A percentile compares a stretch with the other conserved stretches of the same genome.
Conservation (phyloP, 345 rosid genomes). For the Pugionium cornutum region DNA sequence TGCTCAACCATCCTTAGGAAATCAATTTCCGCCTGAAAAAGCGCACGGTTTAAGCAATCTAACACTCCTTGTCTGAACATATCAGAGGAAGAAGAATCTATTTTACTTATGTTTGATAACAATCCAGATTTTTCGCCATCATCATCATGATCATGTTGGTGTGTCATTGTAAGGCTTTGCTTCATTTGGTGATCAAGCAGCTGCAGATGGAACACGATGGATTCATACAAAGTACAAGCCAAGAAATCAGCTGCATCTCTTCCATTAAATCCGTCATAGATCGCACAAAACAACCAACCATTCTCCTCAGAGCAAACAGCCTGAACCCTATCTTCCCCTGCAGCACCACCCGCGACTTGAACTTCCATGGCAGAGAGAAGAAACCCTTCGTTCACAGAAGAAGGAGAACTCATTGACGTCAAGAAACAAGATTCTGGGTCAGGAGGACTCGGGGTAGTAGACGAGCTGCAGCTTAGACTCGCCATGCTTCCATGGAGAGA, state of each 20-base stretch:
- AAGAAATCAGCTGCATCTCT: slow-evolving; percentile 99
- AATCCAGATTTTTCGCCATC: slow-evolving; percentile 35
- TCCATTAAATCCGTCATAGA: slow-evolving; percentile 94
- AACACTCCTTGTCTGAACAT: slow-evolving; percentile 65
- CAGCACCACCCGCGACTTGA: slow-evolving; percentile 98
- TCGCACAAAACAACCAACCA: slow-evolving; percentile 88
- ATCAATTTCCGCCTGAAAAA: slow-evolving; percentile 82
- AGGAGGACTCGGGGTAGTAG: slow-evolving; percentile 56
- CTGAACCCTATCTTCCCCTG: slow-evolving; percentile 97
- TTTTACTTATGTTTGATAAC: slow-evolving; percentile 35
- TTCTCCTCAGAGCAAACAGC: slow-evolving; percentile 98
- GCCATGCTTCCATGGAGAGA: slow-evolving; percentile 83
- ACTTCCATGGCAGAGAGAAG: slow-evolving; percentile 60
- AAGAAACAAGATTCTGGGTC: slow-evolving; percentile 64
- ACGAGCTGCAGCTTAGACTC: slow-evolving; percentile 77
- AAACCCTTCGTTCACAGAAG: slow-evolving; percentile 60
- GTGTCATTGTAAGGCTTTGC: slow-evolving; percentile 38
- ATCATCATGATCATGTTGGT: slow-evolving; percentile 34
- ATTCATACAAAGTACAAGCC: slow-evolving; percentile 88
- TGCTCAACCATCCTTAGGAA: slow-evolving; percentile 91
- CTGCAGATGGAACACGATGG: slow-evolving; percentile 57
- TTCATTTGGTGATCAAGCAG: slow-evolving; percentile 61
- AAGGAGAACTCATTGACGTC: slow-evolving; percentile 63
- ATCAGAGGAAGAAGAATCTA: slow-evolving; percentile 42
- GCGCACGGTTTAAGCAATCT: slow-evolving; percentile 75